phyloP scores from a whole-genome alignment of 306 rosid species.

The Parietaria judaica region DNA sequence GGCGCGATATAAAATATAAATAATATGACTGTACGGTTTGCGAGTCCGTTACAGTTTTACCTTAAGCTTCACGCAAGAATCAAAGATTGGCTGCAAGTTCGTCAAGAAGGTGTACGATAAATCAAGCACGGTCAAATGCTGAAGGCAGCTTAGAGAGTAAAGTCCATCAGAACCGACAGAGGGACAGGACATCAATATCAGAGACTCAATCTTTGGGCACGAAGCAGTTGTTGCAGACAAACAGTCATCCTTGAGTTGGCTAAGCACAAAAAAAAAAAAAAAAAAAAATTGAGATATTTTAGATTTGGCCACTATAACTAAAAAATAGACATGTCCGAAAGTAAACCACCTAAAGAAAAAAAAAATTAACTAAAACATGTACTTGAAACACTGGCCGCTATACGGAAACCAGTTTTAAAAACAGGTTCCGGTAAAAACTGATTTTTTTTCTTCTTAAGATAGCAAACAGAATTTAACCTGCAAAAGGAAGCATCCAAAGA shows the following conservation, averaged over 20 bases:
- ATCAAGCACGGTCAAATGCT: conserved; percentile 64
- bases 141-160: conserved; percentile 58
- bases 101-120: conserved; percentile 87
- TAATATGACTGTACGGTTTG: neutral
- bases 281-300: conserved; percentile 25
- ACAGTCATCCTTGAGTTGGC: conserved; percentile 81
- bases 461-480: conserved; percentile 39
- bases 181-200: conserved; percentile 91
- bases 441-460: no score
- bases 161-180: conserved; percentile 84
- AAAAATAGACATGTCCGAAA: no score
- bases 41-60: conserved; percentile 23
- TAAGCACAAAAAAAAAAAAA: conserved; percentile 27
- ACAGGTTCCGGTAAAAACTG: no score
- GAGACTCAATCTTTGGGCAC: conserved; percentile 72
- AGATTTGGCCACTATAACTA: conserved; percentile 16
- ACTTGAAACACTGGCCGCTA: no score
- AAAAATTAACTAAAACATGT: neutral
- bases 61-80: conserved; percentile 79
- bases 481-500: conserved; percentile 97
- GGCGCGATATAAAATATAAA: neutral
- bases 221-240: conserved; percentile 87
- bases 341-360: no score
- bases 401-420: no score
- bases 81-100: conserved; percentile 78